These are phyloP conservation scores for Phaffomyces opuntiae DNA, from an alignment of 805 yeast genomes.

Conservation along the genomic window DNA sequence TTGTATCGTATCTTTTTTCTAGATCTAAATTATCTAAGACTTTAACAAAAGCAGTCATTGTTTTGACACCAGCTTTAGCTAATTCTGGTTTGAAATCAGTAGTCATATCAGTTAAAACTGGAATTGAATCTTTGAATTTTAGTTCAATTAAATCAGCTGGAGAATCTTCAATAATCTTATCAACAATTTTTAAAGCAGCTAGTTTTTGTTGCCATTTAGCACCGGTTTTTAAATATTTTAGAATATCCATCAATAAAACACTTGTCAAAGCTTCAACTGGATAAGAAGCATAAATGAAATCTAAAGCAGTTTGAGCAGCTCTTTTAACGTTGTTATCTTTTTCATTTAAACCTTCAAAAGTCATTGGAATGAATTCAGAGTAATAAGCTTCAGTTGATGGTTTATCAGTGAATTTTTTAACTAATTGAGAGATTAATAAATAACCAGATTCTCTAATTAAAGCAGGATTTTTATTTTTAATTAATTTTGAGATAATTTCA, in stretches of 20 bases:
- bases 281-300: conserved; percentile 59
- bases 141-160: conserved; percentile 83
- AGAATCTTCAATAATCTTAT: conserved; percentile 66
- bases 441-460: conserved; percentile 73
- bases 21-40: conserved; percentile 90
- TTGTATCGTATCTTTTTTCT: conserved; percentile 74
- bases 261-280: conserved; percentile 75
- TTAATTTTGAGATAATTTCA: conserved; percentile 56
- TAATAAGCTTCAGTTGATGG: conserved; percentile 74
- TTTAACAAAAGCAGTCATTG: conserved; percentile 64
- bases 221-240: conserved; percentile 62
- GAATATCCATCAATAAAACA: conserved; percentile 54
- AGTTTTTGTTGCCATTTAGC: conserved; percentile 93
- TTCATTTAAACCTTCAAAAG: conserved; percentile 72
- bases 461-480: conserved; percentile 68
- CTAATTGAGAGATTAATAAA: conserved; percentile 50
- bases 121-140: conserved; percentile 72
- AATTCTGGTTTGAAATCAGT: conserved; percentile 97
- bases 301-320: conserved; percentile 76
- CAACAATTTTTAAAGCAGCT: conserved; percentile 69
- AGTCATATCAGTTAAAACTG: conserved; percentile 79
- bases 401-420: conserved; percentile 55
- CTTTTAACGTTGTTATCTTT: conserved; percentile 83
- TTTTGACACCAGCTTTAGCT: conserved; percentile 73
- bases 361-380: conserved; percentile 51